Evolutionary conservation across 345 rosid species (phyloP).

Genomic region (Gossypium australe): DNA sequence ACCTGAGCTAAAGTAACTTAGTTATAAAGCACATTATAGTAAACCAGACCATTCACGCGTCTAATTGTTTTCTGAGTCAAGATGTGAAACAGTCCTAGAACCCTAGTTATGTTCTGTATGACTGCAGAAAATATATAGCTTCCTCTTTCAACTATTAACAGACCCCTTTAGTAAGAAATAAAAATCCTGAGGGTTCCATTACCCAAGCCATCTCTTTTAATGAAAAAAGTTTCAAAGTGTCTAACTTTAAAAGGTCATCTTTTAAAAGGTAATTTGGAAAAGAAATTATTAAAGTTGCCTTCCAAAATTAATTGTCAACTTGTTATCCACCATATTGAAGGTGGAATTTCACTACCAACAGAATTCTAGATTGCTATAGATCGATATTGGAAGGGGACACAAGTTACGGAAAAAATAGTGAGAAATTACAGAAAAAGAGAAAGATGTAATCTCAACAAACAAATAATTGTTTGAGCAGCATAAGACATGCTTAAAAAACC

Average conservation of each 20-base stretch:
- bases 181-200: not conserved
- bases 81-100: not conserved
- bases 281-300: not conserved
- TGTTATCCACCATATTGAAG: not conserved
- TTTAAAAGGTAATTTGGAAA: not conserved
- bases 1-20: not conserved
- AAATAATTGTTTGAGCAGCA: not conserved
- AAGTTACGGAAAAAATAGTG: not conserved
- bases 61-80: not conserved
- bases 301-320: not conserved
- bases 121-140: not conserved
- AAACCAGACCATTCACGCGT: not conserved
- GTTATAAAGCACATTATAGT: not conserved
- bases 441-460: not conserved
- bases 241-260: not conserved
- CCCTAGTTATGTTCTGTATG: not conserved
- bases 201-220: not conserved
- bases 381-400: not conserved
- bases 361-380: not conserved
- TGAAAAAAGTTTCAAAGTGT: not conserved
- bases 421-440: not conserved
- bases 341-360: not conserved
- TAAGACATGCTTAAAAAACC: not conserved
- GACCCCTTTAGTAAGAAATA: not conserved
- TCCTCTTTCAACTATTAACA: not conserved